Base-by-base conservation (phyloP, 2,329 filamentous ascomycete species). In the Fusarium duplospermum region DNA sequence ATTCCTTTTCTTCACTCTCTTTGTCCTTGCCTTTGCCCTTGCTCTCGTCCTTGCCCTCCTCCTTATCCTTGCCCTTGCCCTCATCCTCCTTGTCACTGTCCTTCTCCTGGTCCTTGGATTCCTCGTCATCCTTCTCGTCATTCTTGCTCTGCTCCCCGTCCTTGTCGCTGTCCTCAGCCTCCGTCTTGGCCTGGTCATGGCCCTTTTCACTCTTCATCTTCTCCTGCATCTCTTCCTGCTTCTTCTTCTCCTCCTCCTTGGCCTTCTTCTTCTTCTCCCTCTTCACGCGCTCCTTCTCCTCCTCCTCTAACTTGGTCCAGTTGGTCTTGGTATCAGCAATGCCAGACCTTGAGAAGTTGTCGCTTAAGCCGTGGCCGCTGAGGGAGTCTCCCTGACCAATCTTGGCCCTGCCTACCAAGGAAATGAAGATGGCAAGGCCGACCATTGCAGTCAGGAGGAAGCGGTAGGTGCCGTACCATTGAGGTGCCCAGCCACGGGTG, bases 371-470 rank as follows among this genome's bases (percentile, higher is more conserved):
- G 24, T 76, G 71, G 8, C 80, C 81, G 18, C 82, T 82, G 8
- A 81, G 74, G 1, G 69, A 62, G 20, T 77, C 67, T 1, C 73
- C 68, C 36, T 81, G 78, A 61, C 84, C 87, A 75, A 97, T 91
- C 84, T 95, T 93, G 78, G 95, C 93, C 70, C 95, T 91, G 45
- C 94, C 94, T 72, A 98, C 89, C 75, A 98, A 86, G 72, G 90
- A 96, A 76, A 94, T 85, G 47, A 96, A 91, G 76, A 98, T 96
- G 72, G 93, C 92, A 50, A 90, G 87, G 42, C 96, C 95, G 31
- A 98, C 95, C 70, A 98, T 89, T 81, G 95, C 96, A 3, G 96
- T 98, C 77, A 98, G 87, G 10, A 97, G 92, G 83, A 98, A 98
- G 36, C 96, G 94, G 86, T 98, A 98, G 59, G 92, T 93, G 69